Conservation (phyloP, 169 alveolate genomes). For the Plasmodium berghei region DNA sequence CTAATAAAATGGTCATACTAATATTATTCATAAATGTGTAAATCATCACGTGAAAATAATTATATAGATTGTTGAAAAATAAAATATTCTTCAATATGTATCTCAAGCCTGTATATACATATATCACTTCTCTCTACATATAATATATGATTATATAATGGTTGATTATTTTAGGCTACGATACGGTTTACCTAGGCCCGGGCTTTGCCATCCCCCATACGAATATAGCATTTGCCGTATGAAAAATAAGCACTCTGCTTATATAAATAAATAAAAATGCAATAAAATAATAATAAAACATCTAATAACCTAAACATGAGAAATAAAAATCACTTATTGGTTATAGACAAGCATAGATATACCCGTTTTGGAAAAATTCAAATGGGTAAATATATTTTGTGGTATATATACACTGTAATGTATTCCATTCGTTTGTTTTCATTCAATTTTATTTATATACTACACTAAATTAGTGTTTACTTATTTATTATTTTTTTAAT, state of each 20-base stretch:
- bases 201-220: slow-evolving; percentile 47
- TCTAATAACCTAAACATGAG: neutral
- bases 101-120: no score
- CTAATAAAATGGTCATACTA: no score
- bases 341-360: slow-evolving; percentile 63
- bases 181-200: slow-evolving; percentile 41
- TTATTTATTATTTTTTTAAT: slow-evolving; percentile 4
- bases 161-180: slow-evolving; percentile 37
- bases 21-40: no score
- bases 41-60: no score
- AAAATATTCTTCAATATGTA: no score
- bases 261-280: slow-evolving; percentile 16
- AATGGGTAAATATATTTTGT: slow-evolving; percentile 34
- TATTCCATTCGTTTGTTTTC: neutral
- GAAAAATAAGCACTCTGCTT: neutral
- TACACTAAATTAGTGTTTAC: neutral
- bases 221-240: slow-evolving; percentile 73
- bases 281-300: neutral
- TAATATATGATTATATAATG: no score
- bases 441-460: neutral
- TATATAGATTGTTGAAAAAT: no score
- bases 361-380: slow-evolving; percentile 67
- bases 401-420: neutral
- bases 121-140: no score
- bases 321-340: neutral